Conservation (phyloP, 106 monocot species). For the Alisma plantagoaquatica region DNA sequence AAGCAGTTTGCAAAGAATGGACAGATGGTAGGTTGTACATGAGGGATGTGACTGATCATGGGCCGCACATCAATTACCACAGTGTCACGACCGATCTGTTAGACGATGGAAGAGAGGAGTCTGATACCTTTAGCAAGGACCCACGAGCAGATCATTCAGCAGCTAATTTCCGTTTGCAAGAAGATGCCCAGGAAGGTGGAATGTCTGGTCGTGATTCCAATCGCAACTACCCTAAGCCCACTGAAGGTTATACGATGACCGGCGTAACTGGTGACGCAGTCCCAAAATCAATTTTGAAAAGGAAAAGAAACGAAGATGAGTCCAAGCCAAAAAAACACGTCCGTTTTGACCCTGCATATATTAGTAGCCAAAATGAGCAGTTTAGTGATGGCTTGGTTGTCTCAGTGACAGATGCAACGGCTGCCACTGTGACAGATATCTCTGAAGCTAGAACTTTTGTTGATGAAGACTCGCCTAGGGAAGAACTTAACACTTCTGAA, state of each 20-base stretch:
- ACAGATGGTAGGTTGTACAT: conserved; percentile 68
- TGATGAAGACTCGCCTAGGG: background rate
- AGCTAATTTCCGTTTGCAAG: conserved; percentile 53
- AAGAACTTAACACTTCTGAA: background rate
- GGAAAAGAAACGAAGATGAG: conserved; percentile 42
- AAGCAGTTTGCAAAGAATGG: conserved; percentile 43
- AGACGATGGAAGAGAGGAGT: conserved; percentile 30
- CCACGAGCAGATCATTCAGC: conserved; percentile 84
- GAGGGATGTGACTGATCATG: conserved; percentile 68
- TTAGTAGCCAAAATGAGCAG: conserved; percentile 11
- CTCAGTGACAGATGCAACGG: conserved; percentile 9
- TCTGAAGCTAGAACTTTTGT: background rate
- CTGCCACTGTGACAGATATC: background rate
- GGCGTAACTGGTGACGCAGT: conserved; percentile 12
- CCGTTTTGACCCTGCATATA: conserved; percentile 41
- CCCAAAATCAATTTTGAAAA: conserved; percentile 80
- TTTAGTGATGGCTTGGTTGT: conserved; percentile 11
- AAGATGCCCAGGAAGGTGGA: conserved; percentile 27
- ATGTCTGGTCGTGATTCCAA: background rate
- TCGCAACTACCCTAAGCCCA: background rate
- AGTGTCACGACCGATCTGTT: conserved; percentile 35
- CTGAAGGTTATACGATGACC: background rate
- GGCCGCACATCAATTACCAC: conserved; percentile 51
- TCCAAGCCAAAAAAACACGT: conserved; percentile 79
- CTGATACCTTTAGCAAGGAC: conserved; percentile 30